phyloP scores from a whole-genome alignment of 2,329 filamentous ascomycete genomes.

The Sclerotinia spermophila region DNA sequence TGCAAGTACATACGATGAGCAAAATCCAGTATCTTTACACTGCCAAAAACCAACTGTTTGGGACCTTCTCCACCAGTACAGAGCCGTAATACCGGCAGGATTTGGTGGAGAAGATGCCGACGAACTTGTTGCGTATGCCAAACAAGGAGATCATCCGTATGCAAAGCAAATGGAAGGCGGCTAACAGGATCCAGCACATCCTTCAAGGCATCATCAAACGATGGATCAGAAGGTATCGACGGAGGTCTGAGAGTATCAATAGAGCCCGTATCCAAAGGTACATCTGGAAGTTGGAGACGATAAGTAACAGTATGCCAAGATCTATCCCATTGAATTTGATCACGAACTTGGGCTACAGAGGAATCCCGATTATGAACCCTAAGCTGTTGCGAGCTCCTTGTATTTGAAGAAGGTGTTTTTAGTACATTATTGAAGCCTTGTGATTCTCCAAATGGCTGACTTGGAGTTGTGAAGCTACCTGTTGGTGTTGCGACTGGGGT shows the following conservation, averaged over 20 bases:
- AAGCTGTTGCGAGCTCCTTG: not conserved
- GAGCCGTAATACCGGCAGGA: conserved; percentile 52
- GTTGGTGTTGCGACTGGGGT: conserved; percentile 33
- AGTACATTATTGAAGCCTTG: conserved; percentile 5
- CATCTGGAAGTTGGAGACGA: conserved; percentile 52
- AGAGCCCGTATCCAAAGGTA: conserved; percentile 45
- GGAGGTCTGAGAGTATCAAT: conserved; percentile 25
- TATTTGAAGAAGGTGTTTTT: conserved; percentile 6
- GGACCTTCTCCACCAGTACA: conserved; percentile 39
- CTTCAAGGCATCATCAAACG: conserved; percentile 51
- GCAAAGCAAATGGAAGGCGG: conserved; percentile 47
- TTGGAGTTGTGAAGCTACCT: conserved; percentile 27
- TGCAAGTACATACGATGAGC: conserved; percentile 56
- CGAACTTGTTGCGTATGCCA: conserved; percentile 62
- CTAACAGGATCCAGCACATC: conserved; percentile 49
- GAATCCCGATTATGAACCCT: not conserved
- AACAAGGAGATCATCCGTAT: conserved; percentile 53
- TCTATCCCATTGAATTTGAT: conserved; percentile 55
- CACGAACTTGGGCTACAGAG: conserved; percentile 25
- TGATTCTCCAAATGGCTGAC: conserved; percentile 31
- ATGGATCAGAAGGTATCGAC: conserved; percentile 33
- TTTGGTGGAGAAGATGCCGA: conserved; percentile 57
- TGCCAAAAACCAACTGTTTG: conserved; percentile 47
- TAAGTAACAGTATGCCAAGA: conserved; percentile 62
- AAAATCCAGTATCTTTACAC: conserved; percentile 56